Conservation (phyloP, 2,329 filamentous ascomycete species). For the Cercospora brassicicola region DNA sequence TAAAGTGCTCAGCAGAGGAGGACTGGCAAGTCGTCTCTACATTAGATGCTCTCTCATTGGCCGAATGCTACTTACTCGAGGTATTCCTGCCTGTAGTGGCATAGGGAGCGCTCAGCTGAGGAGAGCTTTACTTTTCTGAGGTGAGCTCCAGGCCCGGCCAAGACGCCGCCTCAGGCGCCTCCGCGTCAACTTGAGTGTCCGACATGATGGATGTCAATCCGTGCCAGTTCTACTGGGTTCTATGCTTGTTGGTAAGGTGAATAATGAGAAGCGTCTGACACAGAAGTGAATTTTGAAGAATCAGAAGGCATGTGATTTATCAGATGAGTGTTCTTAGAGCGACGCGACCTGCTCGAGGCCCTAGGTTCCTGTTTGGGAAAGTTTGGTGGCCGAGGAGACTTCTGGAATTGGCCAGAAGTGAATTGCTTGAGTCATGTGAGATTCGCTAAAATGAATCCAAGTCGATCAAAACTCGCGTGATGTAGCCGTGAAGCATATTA, state of each 20-base stretch:
- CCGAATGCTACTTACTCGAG: not conserved
- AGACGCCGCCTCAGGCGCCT: too few relatives aligned
- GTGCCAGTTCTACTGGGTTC: not conserved
- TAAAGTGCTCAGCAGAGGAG: not conserved
- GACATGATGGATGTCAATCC: not conserved
- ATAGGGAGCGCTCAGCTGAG: too few relatives aligned
- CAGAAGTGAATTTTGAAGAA: not conserved
- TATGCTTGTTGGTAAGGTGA: not conserved
- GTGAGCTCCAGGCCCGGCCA: not conserved
- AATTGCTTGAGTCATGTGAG: not conserved
- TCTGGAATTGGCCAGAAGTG: not conserved
- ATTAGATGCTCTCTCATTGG: not conserved
- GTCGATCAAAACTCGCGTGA: too few relatives aligned
- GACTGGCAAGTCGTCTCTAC: not conserved
- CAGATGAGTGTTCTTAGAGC: not conserved
- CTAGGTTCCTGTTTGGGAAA: not conserved
- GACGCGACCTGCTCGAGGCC: not conserved
- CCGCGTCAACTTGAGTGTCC: not conserved
- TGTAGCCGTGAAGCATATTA: not conserved
- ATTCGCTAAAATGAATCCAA: too few relatives aligned
- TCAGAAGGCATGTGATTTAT: not conserved
- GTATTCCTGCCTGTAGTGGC: not conserved
- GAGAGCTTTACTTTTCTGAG: too few relatives aligned
- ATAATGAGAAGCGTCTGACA: not conserved
- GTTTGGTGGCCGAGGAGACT: not conserved